A percentile compares a stretch with the other conserved stretches of the same genome.
These are phyloP conservation scores for Artemisia tridentata DNA, from an alignment of 129 eudicot species.

Conservation along the genomic window DNA sequence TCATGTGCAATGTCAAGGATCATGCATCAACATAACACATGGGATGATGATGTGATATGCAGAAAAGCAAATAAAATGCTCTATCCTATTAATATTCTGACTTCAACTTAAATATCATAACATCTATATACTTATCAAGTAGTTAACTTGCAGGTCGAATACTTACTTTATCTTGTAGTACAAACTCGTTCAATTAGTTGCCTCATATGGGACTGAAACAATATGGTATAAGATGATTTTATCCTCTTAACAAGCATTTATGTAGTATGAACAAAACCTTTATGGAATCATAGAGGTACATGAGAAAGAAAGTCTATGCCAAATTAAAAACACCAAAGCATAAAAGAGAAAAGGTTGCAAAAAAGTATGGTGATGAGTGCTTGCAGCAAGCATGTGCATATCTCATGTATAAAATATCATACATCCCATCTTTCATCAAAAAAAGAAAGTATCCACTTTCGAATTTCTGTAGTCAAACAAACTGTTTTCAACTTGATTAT, in stretches of 20 bases:
- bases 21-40: too few species aligned
- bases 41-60: too few species aligned
- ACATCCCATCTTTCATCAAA: neutral
- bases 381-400: slow-evolving; percentile 24
- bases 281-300: slow-evolving; percentile 65
- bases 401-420: slow-evolving; percentile 23
- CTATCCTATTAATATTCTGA: neutral
- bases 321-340: neutral
- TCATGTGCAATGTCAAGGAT: too few species aligned
- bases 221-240: slow-evolving; percentile 54
- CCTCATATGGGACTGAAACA: slow-evolving; percentile 69
- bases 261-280: slow-evolving; percentile 54
- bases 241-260: slow-evolving; percentile 52
- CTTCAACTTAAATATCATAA: slow-evolving; percentile 18
- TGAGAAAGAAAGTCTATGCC: slow-evolving; percentile 30
- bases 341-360: slow-evolving; percentile 16
- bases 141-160: slow-evolving; percentile 14
- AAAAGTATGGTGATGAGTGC: slow-evolving; percentile 21
- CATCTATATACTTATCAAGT: neutral
- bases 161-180: slow-evolving; percentile 42
- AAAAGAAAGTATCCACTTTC: slow-evolving; percentile 13
- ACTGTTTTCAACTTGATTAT: slow-evolving; percentile 19
- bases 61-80: too few species aligned
- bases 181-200: slow-evolving; percentile 55
- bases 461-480: slow-evolving; percentile 19